phyloP scores from a whole-genome alignment of 768 basidiomycete genomes.

The Leucosporidium yakuticum region DNA sequence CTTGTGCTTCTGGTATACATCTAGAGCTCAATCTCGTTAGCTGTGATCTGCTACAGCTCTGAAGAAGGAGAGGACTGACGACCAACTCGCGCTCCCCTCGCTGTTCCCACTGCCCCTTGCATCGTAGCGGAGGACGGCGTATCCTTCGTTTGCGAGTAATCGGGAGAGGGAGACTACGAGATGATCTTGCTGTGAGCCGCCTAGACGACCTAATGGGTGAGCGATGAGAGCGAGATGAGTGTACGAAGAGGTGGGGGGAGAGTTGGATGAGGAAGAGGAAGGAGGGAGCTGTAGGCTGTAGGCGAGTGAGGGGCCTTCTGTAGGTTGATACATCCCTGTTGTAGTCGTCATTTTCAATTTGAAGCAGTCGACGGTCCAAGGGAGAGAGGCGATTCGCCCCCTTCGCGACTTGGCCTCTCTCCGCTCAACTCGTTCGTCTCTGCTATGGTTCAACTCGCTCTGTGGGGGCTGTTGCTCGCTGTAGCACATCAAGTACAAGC shows the following conservation, averaged over 20 bases:
- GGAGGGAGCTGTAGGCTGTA: background rate
- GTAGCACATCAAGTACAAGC: background rate
- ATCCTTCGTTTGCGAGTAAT: background rate
- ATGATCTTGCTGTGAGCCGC: conserved; percentile 14
- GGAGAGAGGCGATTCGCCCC: background rate
- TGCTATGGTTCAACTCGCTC: too few relatives aligned
- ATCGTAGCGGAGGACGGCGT: conserved; percentile 12
- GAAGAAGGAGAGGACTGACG: conserved; percentile 16
- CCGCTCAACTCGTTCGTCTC: too few relatives aligned
- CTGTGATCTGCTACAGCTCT: too few relatives aligned
- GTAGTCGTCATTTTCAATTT: too few relatives aligned
- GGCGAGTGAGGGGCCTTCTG: conserved; percentile 1
- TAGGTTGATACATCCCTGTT: too few relatives aligned
- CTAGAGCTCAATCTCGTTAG: too few relatives aligned
- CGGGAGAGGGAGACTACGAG: conserved; percentile 3
- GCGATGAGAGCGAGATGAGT: conserved; percentile 18
- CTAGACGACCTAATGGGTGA: conserved; percentile 19
- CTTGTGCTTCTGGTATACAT: too few relatives aligned
- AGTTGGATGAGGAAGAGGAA: background rate
- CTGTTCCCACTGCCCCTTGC: conserved; percentile 10
- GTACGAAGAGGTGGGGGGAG: too few relatives aligned
- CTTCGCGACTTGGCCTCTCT: background rate
- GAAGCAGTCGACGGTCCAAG: background rate
- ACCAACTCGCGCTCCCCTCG: conserved; percentile 14
- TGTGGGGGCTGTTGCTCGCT: background rate